Conservation (phyloP, 1,139 yeast species). For the Nakaseomyces glabratus region DNA sequence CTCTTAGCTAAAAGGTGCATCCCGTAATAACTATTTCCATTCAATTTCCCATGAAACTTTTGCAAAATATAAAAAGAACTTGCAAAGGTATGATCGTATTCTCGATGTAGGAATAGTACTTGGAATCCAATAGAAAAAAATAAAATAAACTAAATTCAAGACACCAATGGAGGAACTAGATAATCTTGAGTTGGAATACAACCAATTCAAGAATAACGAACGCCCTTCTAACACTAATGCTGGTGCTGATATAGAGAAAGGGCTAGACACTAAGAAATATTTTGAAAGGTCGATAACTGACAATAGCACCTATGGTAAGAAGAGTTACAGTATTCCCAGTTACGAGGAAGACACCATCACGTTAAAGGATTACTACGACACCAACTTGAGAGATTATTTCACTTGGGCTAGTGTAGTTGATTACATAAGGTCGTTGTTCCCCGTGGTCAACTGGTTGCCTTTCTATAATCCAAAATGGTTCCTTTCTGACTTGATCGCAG, state of each 20-base stretch:
- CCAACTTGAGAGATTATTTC: slow-evolving; percentile 15
- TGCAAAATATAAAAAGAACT: no score
- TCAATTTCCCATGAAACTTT: no score
- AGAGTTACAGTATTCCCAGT: slow-evolving; percentile 15
- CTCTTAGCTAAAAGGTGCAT: no score
- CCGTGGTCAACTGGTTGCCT: slow-evolving; percentile 71
- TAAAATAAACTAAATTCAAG: background rate
- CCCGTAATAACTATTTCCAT: no score
- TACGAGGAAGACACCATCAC: slow-evolving; percentile 21
- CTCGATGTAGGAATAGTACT: no score
- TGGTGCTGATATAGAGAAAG: slow-evolving; percentile 3
- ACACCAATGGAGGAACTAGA: slow-evolving; percentile 14
- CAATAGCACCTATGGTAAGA: no score
- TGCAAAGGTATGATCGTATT: no score
- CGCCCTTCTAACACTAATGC: slow-evolving; percentile 2
- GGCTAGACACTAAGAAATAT: slow-evolving; percentile 5
- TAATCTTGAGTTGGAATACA: slow-evolving; percentile 25
- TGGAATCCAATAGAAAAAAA: background rate
- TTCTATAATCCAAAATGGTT: slow-evolving; percentile 78
- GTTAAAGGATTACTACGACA: slow-evolving; percentile 21
- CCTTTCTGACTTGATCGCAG: slow-evolving; percentile 78
- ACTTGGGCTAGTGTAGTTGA: slow-evolving; percentile 16
- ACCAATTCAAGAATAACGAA: slow-evolving; percentile 22
- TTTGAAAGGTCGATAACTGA: background rate
- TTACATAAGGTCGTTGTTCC: slow-evolving; percentile 62